Conservation (phyloP, 139 green algal species). For the Tetradesmus lagerheimii region DNA sequence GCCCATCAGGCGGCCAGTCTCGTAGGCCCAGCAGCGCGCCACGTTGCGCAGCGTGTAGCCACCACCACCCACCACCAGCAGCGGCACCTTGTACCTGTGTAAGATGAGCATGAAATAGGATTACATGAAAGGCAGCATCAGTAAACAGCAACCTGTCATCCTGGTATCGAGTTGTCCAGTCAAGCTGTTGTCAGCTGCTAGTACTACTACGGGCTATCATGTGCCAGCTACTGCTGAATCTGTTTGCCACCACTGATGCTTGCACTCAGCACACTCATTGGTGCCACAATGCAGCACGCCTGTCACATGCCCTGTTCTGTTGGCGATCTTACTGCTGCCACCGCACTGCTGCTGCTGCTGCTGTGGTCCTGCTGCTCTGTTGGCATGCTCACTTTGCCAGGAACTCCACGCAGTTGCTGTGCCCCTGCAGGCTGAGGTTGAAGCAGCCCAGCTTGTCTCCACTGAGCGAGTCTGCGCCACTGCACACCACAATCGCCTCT, state of each 20-base stretch:
- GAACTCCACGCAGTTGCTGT: constrained; percentile 96
- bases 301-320: too few relatives aligned
- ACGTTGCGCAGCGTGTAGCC: constrained; percentile 99
- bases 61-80: constrained; percentile 96
- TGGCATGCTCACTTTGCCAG: constrained; percentile 72
- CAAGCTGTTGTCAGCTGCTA: too few relatives aligned
- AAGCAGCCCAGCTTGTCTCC: constrained; percentile 99
- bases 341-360: too few relatives aligned
- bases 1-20: constrained; percentile 92
- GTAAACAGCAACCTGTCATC: too few relatives aligned
- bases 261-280: too few relatives aligned
- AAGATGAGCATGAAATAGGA: too few relatives aligned
- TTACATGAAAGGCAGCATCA: neutral
- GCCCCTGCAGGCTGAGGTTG: constrained; percentile 94
- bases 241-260: too few relatives aligned
- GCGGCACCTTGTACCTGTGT: constrained; percentile 90
- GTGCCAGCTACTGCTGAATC: too few relatives aligned
- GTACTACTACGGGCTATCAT: too few relatives aligned
- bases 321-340: too few relatives aligned
- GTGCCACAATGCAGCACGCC: too few relatives aligned
- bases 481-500: constrained; percentile 97
- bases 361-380: neutral
- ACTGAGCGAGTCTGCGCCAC: constrained; percentile 93
- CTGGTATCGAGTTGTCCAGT: too few relatives aligned
- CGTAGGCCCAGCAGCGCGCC: constrained; percentile 97